These are phyloP conservation scores for Aphanomyces astaci DNA, from an alignment of 352 stramenopile genomes.

Conservation along the genomic window DNA sequence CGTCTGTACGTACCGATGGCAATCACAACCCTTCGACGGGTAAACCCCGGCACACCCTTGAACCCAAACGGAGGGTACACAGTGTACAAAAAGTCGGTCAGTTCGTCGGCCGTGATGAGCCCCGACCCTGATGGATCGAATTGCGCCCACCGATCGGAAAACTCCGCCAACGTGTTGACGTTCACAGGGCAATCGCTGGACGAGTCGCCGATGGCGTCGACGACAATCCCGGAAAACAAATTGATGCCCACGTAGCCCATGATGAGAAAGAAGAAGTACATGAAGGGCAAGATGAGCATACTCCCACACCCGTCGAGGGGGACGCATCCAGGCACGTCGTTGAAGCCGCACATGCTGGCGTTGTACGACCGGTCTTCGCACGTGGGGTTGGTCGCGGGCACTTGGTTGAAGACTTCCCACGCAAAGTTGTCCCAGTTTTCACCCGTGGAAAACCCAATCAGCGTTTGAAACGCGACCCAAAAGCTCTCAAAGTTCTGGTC, in stretches of 20 bases:
- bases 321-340: conserved; percentile 35
- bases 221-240: conserved; percentile 60
- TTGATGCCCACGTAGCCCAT: conserved; percentile 56
- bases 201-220: conserved; percentile 46
- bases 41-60: neutral
- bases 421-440: conserved; percentile 91
- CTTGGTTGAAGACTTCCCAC: conserved; percentile 64
- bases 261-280: conserved; percentile 83
- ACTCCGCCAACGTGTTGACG: conserved; percentile 36
- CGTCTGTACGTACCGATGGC: conserved; percentile 14
- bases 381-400: conserved; percentile 30
- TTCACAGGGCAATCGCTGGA: conserved; percentile 39
- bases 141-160: conserved; percentile 34
- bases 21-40: neutral
- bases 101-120: conserved; percentile 35
- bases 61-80: conserved; percentile 36
- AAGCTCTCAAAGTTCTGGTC: conserved; percentile 85
- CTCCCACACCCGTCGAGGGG: conserved; percentile 61
- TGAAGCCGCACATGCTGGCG: conserved; percentile 52
- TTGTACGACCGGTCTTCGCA: conserved; percentile 42
- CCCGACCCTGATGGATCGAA: conserved; percentile 49
- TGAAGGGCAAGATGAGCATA: conserved; percentile 47
- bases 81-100: conserved; percentile 31
- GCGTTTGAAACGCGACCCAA: conserved; percentile 43
- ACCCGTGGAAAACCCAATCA: conserved; percentile 86